Percentiles rank a stretch among this genome's conserved stretches.
Conservation (phyloP, 208 protist genomes). For the Strigomonas oncopelti region DNA sequence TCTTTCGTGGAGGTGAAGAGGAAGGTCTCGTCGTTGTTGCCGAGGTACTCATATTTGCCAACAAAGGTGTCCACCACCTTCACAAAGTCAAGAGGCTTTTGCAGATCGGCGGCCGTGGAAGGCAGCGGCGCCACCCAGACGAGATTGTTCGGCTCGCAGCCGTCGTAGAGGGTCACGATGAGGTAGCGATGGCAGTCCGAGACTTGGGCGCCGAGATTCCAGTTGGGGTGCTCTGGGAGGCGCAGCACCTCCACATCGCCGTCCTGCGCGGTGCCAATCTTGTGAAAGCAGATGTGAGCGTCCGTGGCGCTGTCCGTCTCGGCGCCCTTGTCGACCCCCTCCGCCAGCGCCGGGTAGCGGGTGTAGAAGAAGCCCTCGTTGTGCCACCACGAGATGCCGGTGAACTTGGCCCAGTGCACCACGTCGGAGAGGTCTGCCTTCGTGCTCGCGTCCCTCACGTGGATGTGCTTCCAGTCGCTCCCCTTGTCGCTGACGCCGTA, state of each 20-base stretch:
- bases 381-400: conserved; percentile 74
- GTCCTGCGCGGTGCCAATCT: conserved; percentile 63
- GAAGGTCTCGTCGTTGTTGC: conserved; percentile 79
- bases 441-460: conserved; percentile 56
- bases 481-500: conserved; percentile 87
- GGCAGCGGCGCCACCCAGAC: conserved; percentile 76
- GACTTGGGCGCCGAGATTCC: conserved; percentile 60
- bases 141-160: conserved; percentile 80
- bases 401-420: conserved; percentile 90
- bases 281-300: conserved; percentile 88
- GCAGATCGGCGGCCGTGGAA: conserved; percentile 25
- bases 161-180: conserved; percentile 58
- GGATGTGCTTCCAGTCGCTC: conserved; percentile 88
- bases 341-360: conserved; percentile 67
- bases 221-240: conserved; percentile 74
- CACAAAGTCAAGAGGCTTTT: conserved; percentile 35
- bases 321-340: conserved; percentile 71
- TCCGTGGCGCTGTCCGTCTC: conserved; percentile 82
- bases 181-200: conserved; percentile 82
- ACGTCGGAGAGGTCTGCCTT: conserved; percentile 62
- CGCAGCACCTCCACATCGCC: conserved; percentile 75
- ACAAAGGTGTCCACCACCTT: conserved; percentile 86
- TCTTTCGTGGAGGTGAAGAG: conserved; percentile 89
- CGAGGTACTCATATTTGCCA: conserved; percentile 84
- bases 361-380: conserved; percentile 92